These are phyloP conservation scores for Pleurotus djamor DNA, from an alignment of 768 basidiomycete genomes.

Conservation along the genomic window DNA sequence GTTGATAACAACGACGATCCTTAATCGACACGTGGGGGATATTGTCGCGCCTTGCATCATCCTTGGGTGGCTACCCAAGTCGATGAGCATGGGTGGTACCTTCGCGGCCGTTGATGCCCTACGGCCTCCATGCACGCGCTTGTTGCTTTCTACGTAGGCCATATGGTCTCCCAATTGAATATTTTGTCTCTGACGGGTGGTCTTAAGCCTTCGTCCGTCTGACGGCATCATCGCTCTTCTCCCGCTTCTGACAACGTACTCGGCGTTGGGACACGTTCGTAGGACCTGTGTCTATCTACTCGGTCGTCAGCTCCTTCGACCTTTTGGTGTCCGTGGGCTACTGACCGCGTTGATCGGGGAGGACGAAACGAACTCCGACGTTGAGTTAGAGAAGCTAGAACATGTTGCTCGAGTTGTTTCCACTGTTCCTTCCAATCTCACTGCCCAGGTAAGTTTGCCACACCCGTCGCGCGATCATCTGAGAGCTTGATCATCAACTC, in stretches of 20 bases:
- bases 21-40: slow-evolving; percentile 53
- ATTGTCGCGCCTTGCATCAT: slow-evolving; percentile 58
- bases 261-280: slow-evolving; percentile 47
- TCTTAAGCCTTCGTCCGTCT: slow-evolving; percentile 55
- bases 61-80: slow-evolving; percentile 74
- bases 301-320: slow-evolving; percentile 67
- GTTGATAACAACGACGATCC: slow-evolving; percentile 56
- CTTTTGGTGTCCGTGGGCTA: slow-evolving; percentile 68
- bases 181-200: slow-evolving; percentile 7
- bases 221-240: slow-evolving; percentile 69
- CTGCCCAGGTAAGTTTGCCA: slow-evolving; percentile 51
- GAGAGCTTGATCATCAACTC: neutral
- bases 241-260: slow-evolving; percentile 46
- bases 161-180: slow-evolving; percentile 7
- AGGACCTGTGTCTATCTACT: slow-evolving; percentile 63
- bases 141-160: slow-evolving; percentile 59
- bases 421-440: slow-evolving; percentile 56
- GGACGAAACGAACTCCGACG: slow-evolving; percentile 48
- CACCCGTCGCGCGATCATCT: neutral
- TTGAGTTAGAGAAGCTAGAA: slow-evolving; percentile 68
- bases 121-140: slow-evolving; percentile 49
- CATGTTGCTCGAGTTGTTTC: slow-evolving; percentile 64
- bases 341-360: slow-evolving; percentile 70
- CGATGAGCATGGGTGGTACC: slow-evolving; percentile 28
- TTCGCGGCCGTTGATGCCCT: slow-evolving; percentile 41